phyloP scores from a whole-genome alignment of 805 yeast species.

The Candida suzukii region DNA sequence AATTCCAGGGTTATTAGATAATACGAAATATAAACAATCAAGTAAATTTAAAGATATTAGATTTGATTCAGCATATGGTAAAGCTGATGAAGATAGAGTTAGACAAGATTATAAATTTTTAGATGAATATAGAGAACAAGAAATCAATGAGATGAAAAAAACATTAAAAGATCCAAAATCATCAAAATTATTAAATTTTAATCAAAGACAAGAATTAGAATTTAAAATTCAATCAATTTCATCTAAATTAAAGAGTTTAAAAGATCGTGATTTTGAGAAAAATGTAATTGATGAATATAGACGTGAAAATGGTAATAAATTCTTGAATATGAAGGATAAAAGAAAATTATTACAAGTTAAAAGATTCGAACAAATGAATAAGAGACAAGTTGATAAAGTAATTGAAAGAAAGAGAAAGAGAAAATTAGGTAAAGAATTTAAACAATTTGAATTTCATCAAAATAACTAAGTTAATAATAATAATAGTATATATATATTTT shows the following conservation, averaged over 20 bases:
- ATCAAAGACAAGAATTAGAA: slow-evolving; percentile 47
- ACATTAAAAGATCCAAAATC: slow-evolving; percentile 49
- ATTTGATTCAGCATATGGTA: slow-evolving; percentile 86
- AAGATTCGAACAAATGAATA: slow-evolving; percentile 68
- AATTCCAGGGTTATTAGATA: slow-evolving; percentile 53
- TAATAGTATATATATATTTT: background rate
- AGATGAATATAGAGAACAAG: slow-evolving; percentile 77
- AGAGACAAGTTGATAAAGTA: slow-evolving; percentile 68
- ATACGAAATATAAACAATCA: slow-evolving; percentile 26
- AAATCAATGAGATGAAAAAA: slow-evolving; percentile 52
- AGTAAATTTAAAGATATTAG: slow-evolving; percentile 72
- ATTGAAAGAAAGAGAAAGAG: slow-evolving; percentile 85
- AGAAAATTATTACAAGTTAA: slow-evolving; percentile 70
- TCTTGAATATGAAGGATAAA: slow-evolving; percentile 63
- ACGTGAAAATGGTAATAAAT: slow-evolving; percentile 45
- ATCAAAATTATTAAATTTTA: slow-evolving; percentile 30
- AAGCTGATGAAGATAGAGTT: slow-evolving; percentile 59
- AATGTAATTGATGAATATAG: slow-evolving; percentile 58
- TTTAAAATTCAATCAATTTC: slow-evolving; percentile 54
- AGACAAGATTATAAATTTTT: slow-evolving; percentile 78
- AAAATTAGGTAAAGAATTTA: slow-evolving; percentile 76
- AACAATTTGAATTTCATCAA: slow-evolving; percentile 25
- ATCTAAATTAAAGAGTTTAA: slow-evolving; percentile 60
- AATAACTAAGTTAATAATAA: slow-evolving; percentile 1
- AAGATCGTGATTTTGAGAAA: slow-evolving; percentile 68